A percentile compares a stretch with the other conserved stretches of the same genome.
Evolutionary conservation across 805 yeast species (phyloP).

Genomic region (Spathaspora passalidarum): DNA sequence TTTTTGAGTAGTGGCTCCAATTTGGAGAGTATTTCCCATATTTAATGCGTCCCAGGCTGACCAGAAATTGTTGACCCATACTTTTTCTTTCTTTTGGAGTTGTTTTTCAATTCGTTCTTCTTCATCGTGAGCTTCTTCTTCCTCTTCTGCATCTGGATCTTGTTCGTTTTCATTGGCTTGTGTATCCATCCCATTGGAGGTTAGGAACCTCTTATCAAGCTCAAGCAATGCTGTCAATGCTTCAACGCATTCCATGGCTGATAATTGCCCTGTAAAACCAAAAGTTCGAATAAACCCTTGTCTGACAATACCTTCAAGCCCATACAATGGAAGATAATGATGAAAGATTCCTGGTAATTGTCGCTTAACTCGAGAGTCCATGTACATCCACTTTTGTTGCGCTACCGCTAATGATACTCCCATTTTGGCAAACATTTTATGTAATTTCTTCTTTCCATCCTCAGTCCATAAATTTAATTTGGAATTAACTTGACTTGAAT

Average conservation of each 20-base stretch:
- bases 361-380: conserved; percentile 77
- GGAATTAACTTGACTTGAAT: conserved; percentile 88
- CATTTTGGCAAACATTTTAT: conserved; percentile 93
- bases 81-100: conserved; percentile 47
- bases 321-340: conserved; percentile 70
- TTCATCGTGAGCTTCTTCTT: conserved; percentile 16
- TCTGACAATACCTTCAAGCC: conserved; percentile 75
- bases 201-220: conserved; percentile 39
- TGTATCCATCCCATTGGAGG: neutral
- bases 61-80: conserved; percentile 75
- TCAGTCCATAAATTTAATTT: conserved; percentile 87
- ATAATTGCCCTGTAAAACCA: conserved; percentile 82
- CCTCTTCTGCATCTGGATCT: conserved; percentile 12
- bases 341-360: conserved; percentile 66
- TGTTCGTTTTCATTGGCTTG: neutral
- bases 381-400: conserved; percentile 86
- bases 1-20: conserved; percentile 9
- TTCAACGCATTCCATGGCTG: conserved; percentile 93
- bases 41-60: conserved; percentile 55
- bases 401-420: conserved; percentile 90
- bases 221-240: conserved; percentile 83
- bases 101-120: conserved; percentile 23
- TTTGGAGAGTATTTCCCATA: conserved; percentile 19
- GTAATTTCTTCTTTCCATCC: conserved; percentile 81
- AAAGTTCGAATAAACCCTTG: conserved; percentile 84